Conservation (phyloP, 176 grass and related monocot genomes). For the Alloteropsis semialata region DNA sequence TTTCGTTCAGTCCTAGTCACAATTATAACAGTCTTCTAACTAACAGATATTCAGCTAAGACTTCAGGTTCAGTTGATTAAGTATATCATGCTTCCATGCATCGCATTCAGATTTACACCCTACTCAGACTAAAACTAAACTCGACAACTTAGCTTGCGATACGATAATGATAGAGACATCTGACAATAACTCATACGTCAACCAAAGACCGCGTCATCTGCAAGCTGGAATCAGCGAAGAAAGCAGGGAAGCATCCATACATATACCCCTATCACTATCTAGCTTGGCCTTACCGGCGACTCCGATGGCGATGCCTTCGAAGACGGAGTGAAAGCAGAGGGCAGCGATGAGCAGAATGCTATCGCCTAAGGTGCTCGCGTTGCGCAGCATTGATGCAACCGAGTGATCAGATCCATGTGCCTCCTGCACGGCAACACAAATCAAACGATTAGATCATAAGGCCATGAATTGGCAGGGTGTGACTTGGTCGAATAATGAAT, state of each 20-base stretch:
- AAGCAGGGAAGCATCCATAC: neutral
- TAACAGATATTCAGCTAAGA: neutral
- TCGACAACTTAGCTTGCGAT: neutral
- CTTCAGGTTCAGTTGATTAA: neutral
- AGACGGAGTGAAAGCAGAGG: slow-evolving; percentile 97
- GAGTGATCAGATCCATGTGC: slow-evolving; percentile 32
- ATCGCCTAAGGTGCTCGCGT: slow-evolving; percentile 75
- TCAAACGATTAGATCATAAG: neutral
- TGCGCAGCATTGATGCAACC: slow-evolving; percentile 54
- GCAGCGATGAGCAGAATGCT: slow-evolving; percentile 78
- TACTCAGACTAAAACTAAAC: neutral
- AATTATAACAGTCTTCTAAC: neutral
- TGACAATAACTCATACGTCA: neutral
- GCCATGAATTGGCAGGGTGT: neutral
- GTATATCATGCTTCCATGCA: neutral
- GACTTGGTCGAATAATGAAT: neutral
- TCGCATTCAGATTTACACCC: neutral
- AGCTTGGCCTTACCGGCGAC: slow-evolving; percentile 51
- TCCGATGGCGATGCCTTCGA: slow-evolving; percentile 96
- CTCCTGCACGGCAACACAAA: neutral
- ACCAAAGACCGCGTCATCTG: neutral
- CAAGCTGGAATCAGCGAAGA: neutral
- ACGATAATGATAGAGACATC: neutral
- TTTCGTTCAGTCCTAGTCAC: no score
- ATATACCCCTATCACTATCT: neutral